Conservation (phyloP, 2,329 filamentous ascomycete genomes). For the Juglanconis oblonga region DNA sequence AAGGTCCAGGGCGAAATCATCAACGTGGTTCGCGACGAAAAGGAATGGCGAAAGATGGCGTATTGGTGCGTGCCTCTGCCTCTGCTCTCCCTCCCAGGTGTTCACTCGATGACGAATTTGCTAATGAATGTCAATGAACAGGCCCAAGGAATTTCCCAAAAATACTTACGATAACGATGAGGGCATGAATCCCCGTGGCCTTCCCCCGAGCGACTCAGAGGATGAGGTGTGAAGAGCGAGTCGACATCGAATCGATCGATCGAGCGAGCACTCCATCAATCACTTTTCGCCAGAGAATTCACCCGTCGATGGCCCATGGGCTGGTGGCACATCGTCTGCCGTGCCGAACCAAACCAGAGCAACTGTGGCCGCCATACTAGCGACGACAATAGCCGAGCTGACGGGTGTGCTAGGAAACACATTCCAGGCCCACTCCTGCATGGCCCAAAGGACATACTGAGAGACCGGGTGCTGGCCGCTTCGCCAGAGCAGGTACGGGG, state of each 20-base stretch:
- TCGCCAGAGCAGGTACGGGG: slow-evolving; percentile 83
- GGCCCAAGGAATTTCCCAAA: slow-evolving; percentile 78
- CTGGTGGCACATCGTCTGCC: slow-evolving; percentile 31
- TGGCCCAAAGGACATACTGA: slow-evolving; percentile 67
- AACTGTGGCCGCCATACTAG: slow-evolving; percentile 65
- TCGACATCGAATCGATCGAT: background rate
- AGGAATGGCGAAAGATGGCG: slow-evolving; percentile 79
- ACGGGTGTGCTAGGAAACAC: slow-evolving; percentile 73
- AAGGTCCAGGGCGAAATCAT: slow-evolving; percentile 86
- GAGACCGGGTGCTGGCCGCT: slow-evolving; percentile 65
- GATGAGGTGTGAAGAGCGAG: slow-evolving; percentile 47
- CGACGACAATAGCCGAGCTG: slow-evolving; percentile 64
- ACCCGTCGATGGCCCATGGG: background rate
- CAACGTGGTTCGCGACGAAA: slow-evolving; percentile 90
- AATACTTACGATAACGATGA: slow-evolving; percentile 61
- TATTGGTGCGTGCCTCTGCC: slow-evolving; percentile 67
- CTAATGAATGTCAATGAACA: slow-evolving; percentile 31
- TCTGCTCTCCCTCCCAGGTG: background rate
- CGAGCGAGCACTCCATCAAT: background rate
- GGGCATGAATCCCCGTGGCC: slow-evolving; percentile 76
- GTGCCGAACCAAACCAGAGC: slow-evolving; percentile 59
- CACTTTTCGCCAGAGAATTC: background rate
- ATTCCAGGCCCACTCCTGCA: slow-evolving; percentile 93
- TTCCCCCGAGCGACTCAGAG: slow-evolving; percentile 80
- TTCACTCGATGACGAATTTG: background rate